Conservation (phyloP, 129 eudicot genomes). For the Pseudognaphalium luteoalbum region DNA sequence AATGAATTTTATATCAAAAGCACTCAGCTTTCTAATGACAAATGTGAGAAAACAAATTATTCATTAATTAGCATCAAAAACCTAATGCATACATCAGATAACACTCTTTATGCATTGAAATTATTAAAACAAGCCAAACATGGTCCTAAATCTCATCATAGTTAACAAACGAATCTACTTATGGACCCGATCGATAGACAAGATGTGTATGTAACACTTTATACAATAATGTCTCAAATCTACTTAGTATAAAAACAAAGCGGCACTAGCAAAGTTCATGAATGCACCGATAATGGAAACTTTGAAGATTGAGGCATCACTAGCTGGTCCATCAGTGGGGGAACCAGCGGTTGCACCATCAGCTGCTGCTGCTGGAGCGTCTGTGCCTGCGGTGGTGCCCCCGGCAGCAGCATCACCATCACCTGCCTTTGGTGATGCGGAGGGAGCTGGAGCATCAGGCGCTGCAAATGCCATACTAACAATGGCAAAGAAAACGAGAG, state of each 20-base stretch:
- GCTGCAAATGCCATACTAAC: conserved; percentile 19
- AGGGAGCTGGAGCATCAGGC: conserved; percentile 1
- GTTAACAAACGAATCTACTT: conserved; percentile 13
- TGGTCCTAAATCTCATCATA: conserved; percentile 13
- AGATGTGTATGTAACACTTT: conserved; percentile 1
- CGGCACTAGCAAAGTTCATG: conserved; percentile 1
- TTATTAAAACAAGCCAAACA: conserved; percentile 12
- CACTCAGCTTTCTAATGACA: not conserved
- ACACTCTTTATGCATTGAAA: conserved; percentile 5
- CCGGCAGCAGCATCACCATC: not conserved
- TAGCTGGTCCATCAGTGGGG: conserved; percentile 10
- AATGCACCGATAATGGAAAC: conserved; percentile 18
- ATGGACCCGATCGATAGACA: not conserved
- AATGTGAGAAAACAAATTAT: not conserved
- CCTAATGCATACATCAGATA: not conserved
- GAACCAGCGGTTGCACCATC: conserved; percentile 7
- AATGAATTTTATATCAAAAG: no score
- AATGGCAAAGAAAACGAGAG: conserved; percentile 26
- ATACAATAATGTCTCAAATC: not conserved
- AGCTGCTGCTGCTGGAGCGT: not conserved
- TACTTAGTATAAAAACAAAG: conserved; percentile 5
- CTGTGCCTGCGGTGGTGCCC: not conserved
- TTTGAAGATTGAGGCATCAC: conserved; percentile 24
- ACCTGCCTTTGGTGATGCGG: not conserved
- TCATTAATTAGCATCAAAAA: not conserved